Evolutionary conservation across 345 rosid species (phyloP).

Genomic region (Capsella bursapastoris): DNA sequence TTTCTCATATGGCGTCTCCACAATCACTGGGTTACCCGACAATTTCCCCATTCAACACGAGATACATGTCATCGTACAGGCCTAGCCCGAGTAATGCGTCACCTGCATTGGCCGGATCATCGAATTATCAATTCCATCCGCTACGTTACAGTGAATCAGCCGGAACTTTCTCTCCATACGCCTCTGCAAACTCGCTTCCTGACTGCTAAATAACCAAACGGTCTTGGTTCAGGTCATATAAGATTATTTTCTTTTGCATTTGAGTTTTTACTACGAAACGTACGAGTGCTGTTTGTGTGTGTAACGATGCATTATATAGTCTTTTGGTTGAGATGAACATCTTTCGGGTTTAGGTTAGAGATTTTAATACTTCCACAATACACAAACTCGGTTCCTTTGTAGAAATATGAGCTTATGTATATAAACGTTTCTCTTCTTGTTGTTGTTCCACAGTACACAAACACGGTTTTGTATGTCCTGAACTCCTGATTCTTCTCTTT

Average conservation of each 20-base stretch:
- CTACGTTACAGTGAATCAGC: conserved; percentile 82
- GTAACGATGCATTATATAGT: conserved; percentile 31
- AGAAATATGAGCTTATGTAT: conserved; percentile 27
- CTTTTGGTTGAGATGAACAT: conserved; percentile 43
- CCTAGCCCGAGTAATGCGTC: conserved; percentile 84
- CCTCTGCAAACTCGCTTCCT: conserved; percentile 91
- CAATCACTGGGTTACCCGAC: conserved; percentile 78
- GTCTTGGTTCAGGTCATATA: conserved; percentile 15
- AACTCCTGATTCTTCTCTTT: no score
- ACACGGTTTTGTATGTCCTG: no score
- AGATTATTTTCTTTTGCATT: conserved; percentile 26
- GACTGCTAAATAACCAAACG: conserved; percentile 33
- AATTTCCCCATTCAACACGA: conserved; percentile 66
- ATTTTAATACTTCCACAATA: background rate
- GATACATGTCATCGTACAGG: conserved; percentile 66
- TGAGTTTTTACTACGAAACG: conserved; percentile 21
- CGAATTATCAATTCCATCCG: conserved; percentile 56
- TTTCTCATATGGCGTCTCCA: conserved; percentile 69
- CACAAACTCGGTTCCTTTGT: conserved; percentile 28
- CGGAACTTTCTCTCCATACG: conserved; percentile 84
- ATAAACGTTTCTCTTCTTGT: background rate
- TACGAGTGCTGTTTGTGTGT: conserved; percentile 14
- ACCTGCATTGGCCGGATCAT: conserved; percentile 54
- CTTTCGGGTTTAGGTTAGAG: conserved; percentile 37
- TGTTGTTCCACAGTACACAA: background rate